phyloP scores from a whole-genome alignment of 2,329 filamentous ascomycete genomes.

The Herpotrichia juniperi region DNA sequence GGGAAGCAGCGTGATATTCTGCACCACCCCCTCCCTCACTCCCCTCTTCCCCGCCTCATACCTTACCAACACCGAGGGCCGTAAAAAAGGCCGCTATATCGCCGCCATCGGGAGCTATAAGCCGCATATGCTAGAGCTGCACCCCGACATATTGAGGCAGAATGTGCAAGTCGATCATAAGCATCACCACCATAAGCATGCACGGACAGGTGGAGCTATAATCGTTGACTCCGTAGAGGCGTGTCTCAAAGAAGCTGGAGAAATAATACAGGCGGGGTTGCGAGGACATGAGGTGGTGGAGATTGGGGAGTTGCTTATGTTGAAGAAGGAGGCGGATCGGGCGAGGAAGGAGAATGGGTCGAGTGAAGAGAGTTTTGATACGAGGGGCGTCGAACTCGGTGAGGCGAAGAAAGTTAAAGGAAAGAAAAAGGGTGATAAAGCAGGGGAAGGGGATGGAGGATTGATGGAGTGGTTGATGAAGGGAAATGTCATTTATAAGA shows the following conservation, averaged over 20 bases:
- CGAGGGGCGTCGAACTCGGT: constrained; percentile 30
- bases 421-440: constrained; percentile 13
- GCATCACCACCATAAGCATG: constrained; percentile 70
- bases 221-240: constrained; percentile 75
- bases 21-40: constrained; percentile 77
- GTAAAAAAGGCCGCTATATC: constrained; percentile 73
- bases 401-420: constrained; percentile 27
- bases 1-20: constrained; percentile 81
- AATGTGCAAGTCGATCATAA: constrained; percentile 60
- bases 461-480: constrained; percentile 65
- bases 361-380: constrained; percentile 29
- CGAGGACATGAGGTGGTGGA: constrained; percentile 80
- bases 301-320: constrained; percentile 78
- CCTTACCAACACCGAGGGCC: constrained; percentile 73
- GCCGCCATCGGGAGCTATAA: constrained; percentile 74
- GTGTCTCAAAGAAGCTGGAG: constrained; percentile 82
- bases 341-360: constrained; percentile 24
- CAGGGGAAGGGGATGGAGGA: constrained; percentile 40
- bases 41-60: constrained; percentile 77
- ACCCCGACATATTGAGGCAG: constrained; percentile 74
- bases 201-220: constrained; percentile 64
- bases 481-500: constrained; percentile 73
- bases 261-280: constrained; percentile 80
- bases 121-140: constrained; percentile 81
- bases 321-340: constrained; percentile 59